Evolutionary conservation across 2,329 filamentous ascomycete species (phyloP).

Genomic region (Orbilia brochopaga): DNA sequence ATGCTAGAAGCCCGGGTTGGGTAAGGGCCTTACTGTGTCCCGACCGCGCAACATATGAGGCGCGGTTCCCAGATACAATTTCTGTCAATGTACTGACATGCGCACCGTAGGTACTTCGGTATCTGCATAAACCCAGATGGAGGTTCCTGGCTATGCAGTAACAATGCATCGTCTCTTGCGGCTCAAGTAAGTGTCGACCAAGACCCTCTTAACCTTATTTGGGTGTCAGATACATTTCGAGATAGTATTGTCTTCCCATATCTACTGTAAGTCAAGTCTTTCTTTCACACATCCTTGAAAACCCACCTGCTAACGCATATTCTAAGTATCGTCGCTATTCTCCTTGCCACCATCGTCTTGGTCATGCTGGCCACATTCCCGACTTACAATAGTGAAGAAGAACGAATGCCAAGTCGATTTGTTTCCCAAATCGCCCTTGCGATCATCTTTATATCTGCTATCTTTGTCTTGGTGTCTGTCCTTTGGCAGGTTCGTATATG

Average conservation of each 20-base stretch:
- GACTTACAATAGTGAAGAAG: constrained; percentile 92
- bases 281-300: neutral
- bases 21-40: constrained; percentile 25
- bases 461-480: constrained; percentile 75
- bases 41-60: neutral
- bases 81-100: neutral
- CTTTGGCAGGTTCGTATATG: constrained; percentile 69
- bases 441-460: constrained; percentile 80
- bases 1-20: constrained; percentile 88
- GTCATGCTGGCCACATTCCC: constrained; percentile 95
- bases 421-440: constrained; percentile 92
- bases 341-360: constrained; percentile 95
- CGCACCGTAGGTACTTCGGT: constrained; percentile 73
- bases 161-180: constrained; percentile 92
- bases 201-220: constrained; percentile 95
- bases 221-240: constrained; percentile 96
- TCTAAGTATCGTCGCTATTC: constrained; percentile 90
- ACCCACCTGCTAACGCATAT: neutral
- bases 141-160: constrained; percentile 91
- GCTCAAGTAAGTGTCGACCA: constrained; percentile 88
- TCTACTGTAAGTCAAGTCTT: constrained; percentile 72
- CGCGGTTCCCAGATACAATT: neutral
- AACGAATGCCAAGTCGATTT: constrained; percentile 83
- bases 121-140: constrained; percentile 93
- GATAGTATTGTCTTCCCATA: constrained; percentile 99